These are phyloP conservation scores for Adansonia grandidieri DNA, from an alignment of 441 rosid genomes.

Conservation along the genomic window DNA sequence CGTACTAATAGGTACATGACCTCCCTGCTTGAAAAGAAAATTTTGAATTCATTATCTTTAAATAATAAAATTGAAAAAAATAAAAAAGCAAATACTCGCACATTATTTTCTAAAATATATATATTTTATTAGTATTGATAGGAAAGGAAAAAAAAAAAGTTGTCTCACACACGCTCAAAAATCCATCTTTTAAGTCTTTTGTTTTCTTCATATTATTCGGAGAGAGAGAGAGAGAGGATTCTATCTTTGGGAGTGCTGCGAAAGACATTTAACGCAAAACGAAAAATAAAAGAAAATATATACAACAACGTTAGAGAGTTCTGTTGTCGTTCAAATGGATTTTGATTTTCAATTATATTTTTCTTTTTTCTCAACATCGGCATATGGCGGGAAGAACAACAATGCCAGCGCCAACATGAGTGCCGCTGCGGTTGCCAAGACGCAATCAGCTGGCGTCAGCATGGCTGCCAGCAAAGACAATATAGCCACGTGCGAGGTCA, in stretches of 20 bases:
- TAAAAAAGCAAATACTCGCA: no score
- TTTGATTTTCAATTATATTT: neutral
- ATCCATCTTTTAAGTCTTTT: conserved; percentile 27
- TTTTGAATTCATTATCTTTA: no score
- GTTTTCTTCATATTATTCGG: conserved; percentile 30
- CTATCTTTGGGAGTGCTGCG: conserved; percentile 40
- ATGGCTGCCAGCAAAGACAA: conserved; percentile 29
- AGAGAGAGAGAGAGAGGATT: conserved; percentile 25
- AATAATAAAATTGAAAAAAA: no score
- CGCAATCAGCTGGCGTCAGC: conserved; percentile 27
- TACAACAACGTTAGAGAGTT: neutral
- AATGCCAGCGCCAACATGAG: conserved; percentile 34
- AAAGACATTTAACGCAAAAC: conserved; percentile 7
- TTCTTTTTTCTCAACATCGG: neutral
- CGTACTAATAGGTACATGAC: no score
- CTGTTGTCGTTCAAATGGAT: neutral
- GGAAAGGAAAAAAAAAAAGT: no score
- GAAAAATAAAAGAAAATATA: neutral
- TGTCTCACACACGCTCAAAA: no score
- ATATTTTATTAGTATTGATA: no score
- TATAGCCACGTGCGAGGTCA: conserved; percentile 47
- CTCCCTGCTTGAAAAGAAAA: no score
- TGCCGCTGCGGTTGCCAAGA: conserved; percentile 34
- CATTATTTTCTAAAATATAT: no score
- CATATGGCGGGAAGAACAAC: conserved; percentile 39